Percentiles rank a stretch among this genome's conserved stretches.
These are phyloP conservation scores for Angomonas deanei DNA, from an alignment of 208 protist species.

Conservation along the genomic window DNA sequence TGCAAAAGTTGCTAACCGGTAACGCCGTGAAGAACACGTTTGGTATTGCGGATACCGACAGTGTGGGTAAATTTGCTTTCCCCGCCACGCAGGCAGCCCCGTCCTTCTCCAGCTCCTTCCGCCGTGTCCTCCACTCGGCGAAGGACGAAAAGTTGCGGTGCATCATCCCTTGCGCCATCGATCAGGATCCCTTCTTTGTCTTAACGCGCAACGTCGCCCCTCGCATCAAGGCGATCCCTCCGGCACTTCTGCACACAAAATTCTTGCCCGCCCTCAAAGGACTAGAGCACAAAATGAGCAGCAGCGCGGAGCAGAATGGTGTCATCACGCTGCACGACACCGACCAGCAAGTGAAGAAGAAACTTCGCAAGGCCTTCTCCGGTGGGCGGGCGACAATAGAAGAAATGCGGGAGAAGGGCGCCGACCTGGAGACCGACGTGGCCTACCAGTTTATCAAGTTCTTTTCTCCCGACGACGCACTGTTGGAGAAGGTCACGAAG, in stretches of 20 bases:
- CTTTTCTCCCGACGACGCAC: slow-evolving; percentile 94
- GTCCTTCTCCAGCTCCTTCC: slow-evolving; percentile 94
- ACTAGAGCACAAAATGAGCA: slow-evolving; percentile 96
- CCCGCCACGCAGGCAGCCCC: slow-evolving; percentile 97
- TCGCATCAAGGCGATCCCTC: slow-evolving; percentile 90
- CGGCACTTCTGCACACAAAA: slow-evolving; percentile 94
- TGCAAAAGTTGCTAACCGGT: slow-evolving; percentile 91
- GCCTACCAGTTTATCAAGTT: slow-evolving; percentile 96
- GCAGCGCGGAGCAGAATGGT: slow-evolving; percentile 76
- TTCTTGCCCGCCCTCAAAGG: slow-evolving; percentile 98
- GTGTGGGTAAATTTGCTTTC: slow-evolving; percentile 95
- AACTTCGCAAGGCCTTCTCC: slow-evolving; percentile 96
- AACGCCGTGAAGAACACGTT: slow-evolving; percentile 93
- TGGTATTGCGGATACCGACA: slow-evolving; percentile 88
- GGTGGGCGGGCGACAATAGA: slow-evolving; percentile 94
- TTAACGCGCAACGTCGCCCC: slow-evolving; percentile 94
- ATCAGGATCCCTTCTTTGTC: slow-evolving; percentile 99
- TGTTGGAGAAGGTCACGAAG: slow-evolving; percentile 79
- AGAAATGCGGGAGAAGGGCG: slow-evolving; percentile 93
- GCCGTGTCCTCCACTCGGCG: slow-evolving; percentile 45
- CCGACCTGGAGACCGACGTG: slow-evolving; percentile 93
- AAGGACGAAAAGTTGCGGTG: slow-evolving; percentile 78
- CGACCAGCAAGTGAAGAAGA: slow-evolving; percentile 90
- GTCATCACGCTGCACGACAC: slow-evolving; percentile 97
- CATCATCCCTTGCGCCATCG: slow-evolving; percentile 97